These are phyloP conservation scores for Paragyromitra xinjiangensis DNA, from an alignment of 495 filamentous ascomycete genomes.

Conservation along the genomic window DNA sequence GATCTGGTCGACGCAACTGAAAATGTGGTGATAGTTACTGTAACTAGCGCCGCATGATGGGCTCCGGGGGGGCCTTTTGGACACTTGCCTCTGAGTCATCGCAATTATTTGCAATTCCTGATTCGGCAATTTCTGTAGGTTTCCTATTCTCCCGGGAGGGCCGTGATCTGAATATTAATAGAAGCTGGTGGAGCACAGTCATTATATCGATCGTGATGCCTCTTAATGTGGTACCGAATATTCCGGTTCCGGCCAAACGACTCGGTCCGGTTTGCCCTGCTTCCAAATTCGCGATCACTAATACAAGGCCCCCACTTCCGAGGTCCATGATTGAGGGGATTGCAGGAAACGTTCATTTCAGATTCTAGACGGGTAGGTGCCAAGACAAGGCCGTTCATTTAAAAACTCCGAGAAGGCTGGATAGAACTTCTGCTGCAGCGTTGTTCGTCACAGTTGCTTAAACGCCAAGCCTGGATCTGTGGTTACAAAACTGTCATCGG, in stretches of 20 bases:
- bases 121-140: slow-evolving; percentile 12
- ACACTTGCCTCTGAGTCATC: slow-evolving; percentile 18
- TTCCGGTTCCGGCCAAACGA: background rate
- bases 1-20: background rate
- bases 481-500: too few species aligned
- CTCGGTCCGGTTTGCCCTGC: background rate
- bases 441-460: background rate
- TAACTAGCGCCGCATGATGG: background rate
- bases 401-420: background rate
- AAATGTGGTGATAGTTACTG: slow-evolving; percentile 14
- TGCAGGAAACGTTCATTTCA: background rate
- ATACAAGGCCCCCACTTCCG: background rate
- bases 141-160: background rate
- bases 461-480: too few species aligned
- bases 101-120: background rate
- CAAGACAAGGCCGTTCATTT: background rate
- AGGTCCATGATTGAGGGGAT: background rate
- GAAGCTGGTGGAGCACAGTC: background rate
- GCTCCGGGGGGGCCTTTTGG: background rate
- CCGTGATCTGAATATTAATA: slow-evolving; percentile 5
- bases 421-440: background rate
- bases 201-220: background rate
- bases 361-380: background rate
- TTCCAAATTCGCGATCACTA: background rate
- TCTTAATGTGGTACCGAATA: background rate